A percentile compares a stretch with the other conserved stretches of the same genome.
Evolutionary conservation across 371 early-diverging fungal species (phyloP).

Genomic region (Mortierella sp.): DNA sequence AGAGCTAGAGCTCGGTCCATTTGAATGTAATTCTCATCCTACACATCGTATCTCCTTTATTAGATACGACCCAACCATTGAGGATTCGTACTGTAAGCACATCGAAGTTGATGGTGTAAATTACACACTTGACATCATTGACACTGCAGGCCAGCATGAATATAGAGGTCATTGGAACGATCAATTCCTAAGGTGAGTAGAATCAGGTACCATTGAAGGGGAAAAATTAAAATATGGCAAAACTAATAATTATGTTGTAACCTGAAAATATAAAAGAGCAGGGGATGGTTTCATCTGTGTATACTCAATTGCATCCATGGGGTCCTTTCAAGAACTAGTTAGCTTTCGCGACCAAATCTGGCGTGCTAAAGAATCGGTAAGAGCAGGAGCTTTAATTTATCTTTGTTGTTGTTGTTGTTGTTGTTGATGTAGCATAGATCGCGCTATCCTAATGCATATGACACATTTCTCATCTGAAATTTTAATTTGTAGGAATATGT

Average conservation of each 20-base stretch:
- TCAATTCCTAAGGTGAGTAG: conserved; percentile 40
- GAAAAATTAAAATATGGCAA: not conserved
- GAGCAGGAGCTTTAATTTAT: not conserved
- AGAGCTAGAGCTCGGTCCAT: too few species aligned
- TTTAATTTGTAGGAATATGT: conserved; percentile 43
- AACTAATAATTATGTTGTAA: not conserved
- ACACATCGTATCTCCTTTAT: not conserved
- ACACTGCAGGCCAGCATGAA: conserved; percentile 81
- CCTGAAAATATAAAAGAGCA: conserved; percentile 6
- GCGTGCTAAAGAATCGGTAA: conserved; percentile 40
- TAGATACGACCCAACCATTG: conserved; percentile 91
- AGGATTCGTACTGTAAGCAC: conserved; percentile 91
- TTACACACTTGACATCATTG: conserved; percentile 90
- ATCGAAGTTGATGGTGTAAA: conserved; percentile 89
- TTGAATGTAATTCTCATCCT: too few species aligned
- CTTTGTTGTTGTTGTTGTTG: too few species aligned
- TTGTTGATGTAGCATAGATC: too few species aligned
- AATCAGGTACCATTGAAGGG: not conserved
- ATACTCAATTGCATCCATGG: conserved; percentile 50
- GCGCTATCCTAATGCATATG: too few species aligned
- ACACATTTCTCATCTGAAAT: not conserved
- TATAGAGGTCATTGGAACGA: conserved; percentile 58
- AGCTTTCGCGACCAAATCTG: conserved; percentile 53
- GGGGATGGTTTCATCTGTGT: conserved; percentile 58
- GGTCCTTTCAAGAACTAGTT: conserved; percentile 47